Conservation (phyloP, 805 yeast species). For the Candida oleophila region DNA sequence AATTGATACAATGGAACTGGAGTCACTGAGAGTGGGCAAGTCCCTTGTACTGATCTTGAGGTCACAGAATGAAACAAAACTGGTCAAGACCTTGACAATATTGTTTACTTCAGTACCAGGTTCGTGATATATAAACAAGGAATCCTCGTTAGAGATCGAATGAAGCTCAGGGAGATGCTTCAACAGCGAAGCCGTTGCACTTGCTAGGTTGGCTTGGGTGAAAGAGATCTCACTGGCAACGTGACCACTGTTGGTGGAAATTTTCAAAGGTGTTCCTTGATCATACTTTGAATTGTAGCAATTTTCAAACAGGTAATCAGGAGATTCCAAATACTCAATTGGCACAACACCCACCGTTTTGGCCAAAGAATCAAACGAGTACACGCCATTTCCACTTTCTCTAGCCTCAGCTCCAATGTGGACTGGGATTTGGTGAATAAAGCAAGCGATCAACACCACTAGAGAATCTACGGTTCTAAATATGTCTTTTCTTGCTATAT, state of each 20-base stretch:
- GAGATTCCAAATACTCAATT: background rate
- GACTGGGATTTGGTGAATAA: slow-evolving; percentile 40
- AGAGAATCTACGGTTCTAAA: slow-evolving; percentile 30
- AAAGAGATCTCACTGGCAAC: slow-evolving; percentile 23
- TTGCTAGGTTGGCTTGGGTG: slow-evolving; percentile 52
- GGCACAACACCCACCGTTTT: background rate
- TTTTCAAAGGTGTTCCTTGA: slow-evolving; percentile 7
- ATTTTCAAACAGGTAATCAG: slow-evolving; percentile 3
- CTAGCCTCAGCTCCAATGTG: slow-evolving; percentile 21
- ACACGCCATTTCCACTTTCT: background rate
- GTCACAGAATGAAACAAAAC: slow-evolving; percentile 26
- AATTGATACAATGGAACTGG: slow-evolving; percentile 32
- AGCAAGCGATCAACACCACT: slow-evolving; percentile 42
- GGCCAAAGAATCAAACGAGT: background rate
- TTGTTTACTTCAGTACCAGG: slow-evolving; percentile 2
- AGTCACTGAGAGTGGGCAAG: background rate
- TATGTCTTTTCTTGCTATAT: slow-evolving; percentile 25
- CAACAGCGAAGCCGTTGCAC: slow-evolving; percentile 51
- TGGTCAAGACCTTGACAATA: slow-evolving; percentile 40
- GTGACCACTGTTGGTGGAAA: slow-evolving; percentile 5
- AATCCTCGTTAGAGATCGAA: slow-evolving; percentile 28
- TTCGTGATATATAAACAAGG: slow-evolving; percentile 19
- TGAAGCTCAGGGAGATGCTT: slow-evolving; percentile 45
- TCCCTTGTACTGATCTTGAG: background rate
- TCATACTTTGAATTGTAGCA: slow-evolving; percentile 2